Percentiles rank a stretch among this genome's conserved stretches.
Conservation (phyloP, 257 asterid species). For the Eustoma russellianum region DNA sequence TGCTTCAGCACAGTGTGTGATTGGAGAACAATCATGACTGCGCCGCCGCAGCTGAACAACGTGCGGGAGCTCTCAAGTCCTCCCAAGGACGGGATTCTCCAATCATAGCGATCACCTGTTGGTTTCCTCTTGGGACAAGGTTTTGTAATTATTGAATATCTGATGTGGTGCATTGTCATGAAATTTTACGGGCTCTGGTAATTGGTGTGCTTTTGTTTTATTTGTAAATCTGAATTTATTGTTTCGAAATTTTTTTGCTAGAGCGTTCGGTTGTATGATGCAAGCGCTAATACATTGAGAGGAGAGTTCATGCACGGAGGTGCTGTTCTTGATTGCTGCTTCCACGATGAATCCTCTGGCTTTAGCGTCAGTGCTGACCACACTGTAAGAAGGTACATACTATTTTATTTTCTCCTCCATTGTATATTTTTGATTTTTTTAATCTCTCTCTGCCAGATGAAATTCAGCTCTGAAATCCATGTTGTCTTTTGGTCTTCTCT, state of each 20-base stretch:
- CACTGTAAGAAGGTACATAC: slow-evolving; percentile 64
- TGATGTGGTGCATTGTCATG: background rate
- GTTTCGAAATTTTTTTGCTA: slow-evolving; percentile 7
- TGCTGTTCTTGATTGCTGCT: slow-evolving; percentile 81
- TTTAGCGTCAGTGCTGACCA: slow-evolving; percentile 75
- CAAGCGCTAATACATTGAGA: slow-evolving; percentile 65
- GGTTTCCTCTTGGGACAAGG: slow-evolving; percentile 92
- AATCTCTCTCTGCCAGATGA: background rate
- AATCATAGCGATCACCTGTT: slow-evolving; percentile 76
- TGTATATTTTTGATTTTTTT: no score
- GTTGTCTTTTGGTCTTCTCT: background rate
- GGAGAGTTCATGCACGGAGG: slow-evolving; percentile 88
- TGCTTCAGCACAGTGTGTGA: no score
- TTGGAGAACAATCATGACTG: slow-evolving; percentile 34
- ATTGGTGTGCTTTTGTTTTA: background rate
- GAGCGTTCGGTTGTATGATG: slow-evolving; percentile 85
- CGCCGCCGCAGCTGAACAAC: slow-evolving; percentile 32
- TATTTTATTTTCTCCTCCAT: background rate
- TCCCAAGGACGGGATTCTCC: slow-evolving; percentile 81
- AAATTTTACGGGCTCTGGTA: background rate
- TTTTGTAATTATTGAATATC: slow-evolving; percentile 4
- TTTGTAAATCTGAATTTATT: background rate
- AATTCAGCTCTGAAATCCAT: background rate
- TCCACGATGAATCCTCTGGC: slow-evolving; percentile 88
- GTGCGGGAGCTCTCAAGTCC: slow-evolving; percentile 58